phyloP scores from a whole-genome alignment of 1,139 yeast species.

The Sugiyamaella grinbergsii region DNA sequence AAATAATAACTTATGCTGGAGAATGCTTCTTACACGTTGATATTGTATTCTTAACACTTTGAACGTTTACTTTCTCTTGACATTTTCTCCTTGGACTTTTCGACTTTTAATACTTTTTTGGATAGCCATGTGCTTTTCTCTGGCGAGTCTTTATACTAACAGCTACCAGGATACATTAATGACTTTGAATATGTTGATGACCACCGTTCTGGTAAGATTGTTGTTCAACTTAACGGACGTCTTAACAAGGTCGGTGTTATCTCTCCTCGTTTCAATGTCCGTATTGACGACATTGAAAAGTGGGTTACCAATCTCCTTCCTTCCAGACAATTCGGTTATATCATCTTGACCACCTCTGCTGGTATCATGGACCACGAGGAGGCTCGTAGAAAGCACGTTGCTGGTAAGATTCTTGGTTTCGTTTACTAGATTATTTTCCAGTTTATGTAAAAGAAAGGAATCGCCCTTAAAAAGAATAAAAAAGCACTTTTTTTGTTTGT shows the following conservation, averaged over 20 bases:
- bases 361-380: slow-evolving; percentile 99
- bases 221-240: slow-evolving; percentile 96
- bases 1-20: slow-evolving; percentile 55
- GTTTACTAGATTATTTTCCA: slow-evolving; percentile 61
- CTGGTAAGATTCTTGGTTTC: slow-evolving; percentile 96
- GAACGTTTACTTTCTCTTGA: slow-evolving; percentile 77
- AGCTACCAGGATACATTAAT: slow-evolving; percentile 80
- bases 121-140: slow-evolving; percentile 33
- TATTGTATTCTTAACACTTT: slow-evolving; percentile 43
- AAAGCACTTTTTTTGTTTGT: slow-evolving; percentile 4
- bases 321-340: slow-evolving; percentile 98
- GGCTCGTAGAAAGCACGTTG: slow-evolving; percentile 99
- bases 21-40: slow-evolving; percentile 76
- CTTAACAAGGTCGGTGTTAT: slow-evolving; percentile 98
- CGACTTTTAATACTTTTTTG: slow-evolving; percentile 33
- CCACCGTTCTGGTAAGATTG: slow-evolving; percentile 98
- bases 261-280: slow-evolving; percentile 96
- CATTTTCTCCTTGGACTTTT: slow-evolving; percentile 49
- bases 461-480: slow-evolving; percentile 6
- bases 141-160: slow-evolving; percentile 5
- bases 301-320: slow-evolving; percentile 98
- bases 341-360: slow-evolving; percentile 96
- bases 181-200: slow-evolving; percentile 98
- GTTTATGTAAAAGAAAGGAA: neutral
- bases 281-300: slow-evolving; percentile 90